Percentiles rank a stretch among this genome's conserved stretches.
Conservation (phyloP, 1,284 basidiomycete species). For the Gomphus sp. region DNA sequence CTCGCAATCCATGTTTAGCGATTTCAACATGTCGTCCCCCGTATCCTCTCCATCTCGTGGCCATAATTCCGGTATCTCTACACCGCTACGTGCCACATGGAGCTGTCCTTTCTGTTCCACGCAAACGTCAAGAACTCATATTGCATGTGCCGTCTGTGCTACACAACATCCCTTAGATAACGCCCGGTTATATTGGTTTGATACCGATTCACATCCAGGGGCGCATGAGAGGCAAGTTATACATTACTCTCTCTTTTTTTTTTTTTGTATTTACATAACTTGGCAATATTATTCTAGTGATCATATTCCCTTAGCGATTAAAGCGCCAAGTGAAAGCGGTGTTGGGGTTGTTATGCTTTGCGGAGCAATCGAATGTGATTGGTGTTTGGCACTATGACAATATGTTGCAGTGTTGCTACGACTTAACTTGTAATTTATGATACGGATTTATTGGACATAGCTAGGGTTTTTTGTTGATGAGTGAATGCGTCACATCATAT, state of each 20-base stretch:
- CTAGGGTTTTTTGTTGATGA: too few species aligned
- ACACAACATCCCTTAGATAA: background rate
- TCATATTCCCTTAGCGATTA: background rate
- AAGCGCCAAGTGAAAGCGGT: background rate
- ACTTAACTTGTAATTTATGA: too few species aligned
- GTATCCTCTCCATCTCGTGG: background rate
- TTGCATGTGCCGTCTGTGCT: background rate
- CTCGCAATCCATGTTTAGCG: background rate
- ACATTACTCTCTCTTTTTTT: background rate
- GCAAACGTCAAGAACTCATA: background rate
- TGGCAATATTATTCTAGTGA: background rate
- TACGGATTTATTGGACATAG: too few species aligned
- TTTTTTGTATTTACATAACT: too few species aligned
- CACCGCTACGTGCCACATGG: background rate
- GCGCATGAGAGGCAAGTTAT: background rate
- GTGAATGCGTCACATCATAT: too few species aligned
- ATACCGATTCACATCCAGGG: background rate
- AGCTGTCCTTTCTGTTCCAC: background rate
- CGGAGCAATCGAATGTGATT: background rate
- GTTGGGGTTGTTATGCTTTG: background rate
- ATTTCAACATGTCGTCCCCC: background rate
- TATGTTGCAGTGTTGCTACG: background rate
- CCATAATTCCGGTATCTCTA: background rate
- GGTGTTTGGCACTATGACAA: background rate
- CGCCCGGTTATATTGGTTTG: background rate